Base-by-base conservation (phyloP, 1,284 basidiomycete species). In the Apiotrichum veenhuisii region DNA sequence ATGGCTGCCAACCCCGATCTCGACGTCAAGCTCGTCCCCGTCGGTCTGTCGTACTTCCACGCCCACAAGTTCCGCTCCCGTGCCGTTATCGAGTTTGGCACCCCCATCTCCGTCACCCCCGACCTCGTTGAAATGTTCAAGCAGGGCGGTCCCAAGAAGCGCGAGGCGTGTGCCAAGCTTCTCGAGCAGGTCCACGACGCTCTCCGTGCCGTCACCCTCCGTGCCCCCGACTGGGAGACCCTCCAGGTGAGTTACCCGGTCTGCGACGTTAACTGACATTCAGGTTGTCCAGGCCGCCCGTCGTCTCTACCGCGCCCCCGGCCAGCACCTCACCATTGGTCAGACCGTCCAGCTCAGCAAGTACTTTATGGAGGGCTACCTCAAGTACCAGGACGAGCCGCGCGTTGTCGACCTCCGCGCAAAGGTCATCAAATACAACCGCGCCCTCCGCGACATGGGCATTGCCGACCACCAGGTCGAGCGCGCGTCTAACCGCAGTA, bases 251-350 rank as follows among this genome's bases (percentile, higher is more conserved):
- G 81, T 70, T 17, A 3, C 20, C 3, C 11, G 11, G 1, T 17
- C 11, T 4, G 5, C 18, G 2, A 5, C n/a, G 2, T 9, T 2
- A 51, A 38, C 54, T 57, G 33, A 50, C 36, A 55, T 98, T 55
- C 96, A 98, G 93, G 83, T 96, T 59, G 91, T 98, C 57, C 96
- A 99, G 83, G 96, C 96, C 17, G 92, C 89, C 23, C 85, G 96
- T 49, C 83, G 96, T 50, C 81, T 99, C 55, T 98, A 98, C 79
- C 91, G 91, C 67, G 89, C 92, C 4, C 95, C 96, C 22, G 91
- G 93, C 8, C 93, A 96, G 72, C 88, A 96, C 74, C 81, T 97
- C 61, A 96, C 93, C 0, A 79, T 99, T 25, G 90, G 93, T 47
- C 94, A 98, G 79, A 93, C 97, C 14, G 96, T 99, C 37, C 94